These are phyloP conservation scores for Acrodontium crateriforme DNA, from an alignment of 2,329 filamentous ascomycete genomes.

Conservation along the genomic window DNA sequence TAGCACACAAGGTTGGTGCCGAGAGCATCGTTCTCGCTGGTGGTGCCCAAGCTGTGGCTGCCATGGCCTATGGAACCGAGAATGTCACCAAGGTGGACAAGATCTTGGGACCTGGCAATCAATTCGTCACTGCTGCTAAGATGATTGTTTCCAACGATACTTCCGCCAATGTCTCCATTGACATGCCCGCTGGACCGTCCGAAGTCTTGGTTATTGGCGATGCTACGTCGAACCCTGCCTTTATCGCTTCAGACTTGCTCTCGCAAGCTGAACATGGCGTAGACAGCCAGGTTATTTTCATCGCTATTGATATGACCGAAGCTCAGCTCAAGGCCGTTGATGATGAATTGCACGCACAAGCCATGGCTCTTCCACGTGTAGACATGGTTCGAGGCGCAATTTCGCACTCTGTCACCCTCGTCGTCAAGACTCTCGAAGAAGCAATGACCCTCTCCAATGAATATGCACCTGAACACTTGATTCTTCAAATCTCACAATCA, in stretches of 20 bases:
- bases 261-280: slow-evolving; percentile 95
- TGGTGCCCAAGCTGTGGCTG: slow-evolving; percentile 87
- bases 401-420: slow-evolving; percentile 77
- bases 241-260: slow-evolving; percentile 86
- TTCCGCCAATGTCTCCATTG: slow-evolving; percentile 85
- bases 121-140: slow-evolving; percentile 96
- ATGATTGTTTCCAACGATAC: slow-evolving; percentile 98
- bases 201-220: slow-evolving; percentile 96
- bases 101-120: slow-evolving; percentile 93
- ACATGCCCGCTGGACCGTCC: slow-evolving; percentile 95
- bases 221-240: slow-evolving; percentile 73
- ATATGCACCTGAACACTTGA: slow-evolving; percentile 93
- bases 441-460: slow-evolving; percentile 77
- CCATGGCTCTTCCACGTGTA: slow-evolving; percentile 72
- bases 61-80: slow-evolving; percentile 94
- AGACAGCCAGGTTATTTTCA: slow-evolving; percentile 86
- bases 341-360: slow-evolving; percentile 78
- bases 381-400: slow-evolving; percentile 88
- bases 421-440: slow-evolving; percentile 57
- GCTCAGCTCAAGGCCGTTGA: slow-evolving; percentile 69
- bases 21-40: slow-evolving; percentile 93
- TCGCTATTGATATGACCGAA: slow-evolving; percentile 68
- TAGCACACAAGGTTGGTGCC: slow-evolving; percentile 90
- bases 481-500: slow-evolving; percentile 73
- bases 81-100: slow-evolving; percentile 95